A percentile compares a stretch with the other conserved stretches of the same genome.
Conservation (phyloP, 2,329 filamentous ascomycete genomes). For the Paecilomyces niveus region DNA sequence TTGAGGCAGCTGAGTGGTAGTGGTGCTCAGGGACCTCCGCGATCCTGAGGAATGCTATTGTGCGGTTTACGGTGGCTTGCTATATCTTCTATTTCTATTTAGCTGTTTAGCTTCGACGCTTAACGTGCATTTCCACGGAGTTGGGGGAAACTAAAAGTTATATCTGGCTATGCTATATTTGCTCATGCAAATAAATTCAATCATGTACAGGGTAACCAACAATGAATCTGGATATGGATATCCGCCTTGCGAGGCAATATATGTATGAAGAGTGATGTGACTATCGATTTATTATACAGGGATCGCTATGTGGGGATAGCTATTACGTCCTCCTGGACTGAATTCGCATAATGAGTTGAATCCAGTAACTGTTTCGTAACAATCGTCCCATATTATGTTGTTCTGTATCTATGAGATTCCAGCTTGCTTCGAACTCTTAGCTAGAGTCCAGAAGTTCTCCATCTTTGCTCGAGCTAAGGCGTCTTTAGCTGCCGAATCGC, state of each 20-base stretch:
- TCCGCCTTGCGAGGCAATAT: background rate
- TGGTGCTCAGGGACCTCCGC: background rate
- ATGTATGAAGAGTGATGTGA: background rate
- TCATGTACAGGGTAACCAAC: background rate
- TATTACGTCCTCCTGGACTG: background rate
- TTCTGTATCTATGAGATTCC: background rate
- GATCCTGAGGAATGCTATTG: background rate
- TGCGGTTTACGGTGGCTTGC: background rate
- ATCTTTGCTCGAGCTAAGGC: slow-evolving; percentile 73
- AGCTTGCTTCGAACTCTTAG: slow-evolving; percentile 55
- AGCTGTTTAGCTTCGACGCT: background rate
- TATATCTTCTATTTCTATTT: background rate
- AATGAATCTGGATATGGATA: background rate
- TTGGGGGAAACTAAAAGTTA: background rate
- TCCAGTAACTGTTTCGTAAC: background rate
- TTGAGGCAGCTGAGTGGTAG: slow-evolving; percentile 29
- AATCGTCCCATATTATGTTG: background rate
- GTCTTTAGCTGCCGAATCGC: slow-evolving; percentile 80
- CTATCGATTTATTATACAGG: background rate
- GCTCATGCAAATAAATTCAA: background rate
- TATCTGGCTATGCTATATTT: background rate
- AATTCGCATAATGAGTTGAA: no score
- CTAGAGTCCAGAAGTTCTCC: slow-evolving; percentile 90
- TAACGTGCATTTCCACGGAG: background rate
- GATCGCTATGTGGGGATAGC: background rate